These are phyloP conservation scores for Coniochaeta sp. DNA, from an alignment of 2,329 filamentous ascomycete species.

Conservation along the genomic window DNA sequence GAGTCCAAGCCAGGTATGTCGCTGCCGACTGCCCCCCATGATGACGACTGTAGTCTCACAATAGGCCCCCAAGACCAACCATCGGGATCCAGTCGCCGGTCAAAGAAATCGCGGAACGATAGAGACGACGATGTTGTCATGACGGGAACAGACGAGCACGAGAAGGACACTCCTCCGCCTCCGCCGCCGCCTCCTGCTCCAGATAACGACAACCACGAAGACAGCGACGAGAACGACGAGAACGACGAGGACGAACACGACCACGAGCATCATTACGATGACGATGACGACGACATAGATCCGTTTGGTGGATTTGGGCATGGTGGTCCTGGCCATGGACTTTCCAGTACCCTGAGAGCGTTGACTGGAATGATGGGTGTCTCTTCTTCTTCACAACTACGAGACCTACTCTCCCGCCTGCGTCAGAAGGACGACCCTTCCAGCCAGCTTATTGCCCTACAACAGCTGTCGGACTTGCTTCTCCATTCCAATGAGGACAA, in stretches of 20 bases:
- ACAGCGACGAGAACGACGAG: conserved; percentile 51
- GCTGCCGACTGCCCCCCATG: background rate
- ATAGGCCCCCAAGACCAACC: conserved; percentile 17
- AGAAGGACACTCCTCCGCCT: conserved; percentile 31
- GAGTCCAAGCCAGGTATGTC: conserved; percentile 36
- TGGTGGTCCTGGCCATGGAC: conserved; percentile 52
- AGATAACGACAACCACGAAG: conserved; percentile 46
- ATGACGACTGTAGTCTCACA: conserved; percentile 10
- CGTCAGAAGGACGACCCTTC: conserved; percentile 80
- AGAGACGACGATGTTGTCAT: conserved; percentile 61
- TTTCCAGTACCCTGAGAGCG: conserved; percentile 78
- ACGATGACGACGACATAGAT: no score
- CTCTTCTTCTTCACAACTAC: conserved; percentile 69
- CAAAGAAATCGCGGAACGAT: conserved; percentile 47
- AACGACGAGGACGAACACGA: no score
- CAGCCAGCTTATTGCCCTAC: conserved; percentile 82
- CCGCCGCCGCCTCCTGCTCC: conserved; percentile 36
- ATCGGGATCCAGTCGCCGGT: conserved; percentile 34
- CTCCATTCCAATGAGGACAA: conserved; percentile 96
- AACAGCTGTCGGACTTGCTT: conserved; percentile 88
- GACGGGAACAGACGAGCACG: conserved; percentile 58
- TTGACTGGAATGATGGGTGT: conserved; percentile 91
- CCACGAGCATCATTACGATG: no score
- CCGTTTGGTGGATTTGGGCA: conserved; percentile 61
- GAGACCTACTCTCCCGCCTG: conserved; percentile 69